Evolutionary conservation across 192 early-diverging fungal genomes (phyloP), one percentile per base, ranked within the genome.

Genomic region (Allomyces macrogynus): DNA sequence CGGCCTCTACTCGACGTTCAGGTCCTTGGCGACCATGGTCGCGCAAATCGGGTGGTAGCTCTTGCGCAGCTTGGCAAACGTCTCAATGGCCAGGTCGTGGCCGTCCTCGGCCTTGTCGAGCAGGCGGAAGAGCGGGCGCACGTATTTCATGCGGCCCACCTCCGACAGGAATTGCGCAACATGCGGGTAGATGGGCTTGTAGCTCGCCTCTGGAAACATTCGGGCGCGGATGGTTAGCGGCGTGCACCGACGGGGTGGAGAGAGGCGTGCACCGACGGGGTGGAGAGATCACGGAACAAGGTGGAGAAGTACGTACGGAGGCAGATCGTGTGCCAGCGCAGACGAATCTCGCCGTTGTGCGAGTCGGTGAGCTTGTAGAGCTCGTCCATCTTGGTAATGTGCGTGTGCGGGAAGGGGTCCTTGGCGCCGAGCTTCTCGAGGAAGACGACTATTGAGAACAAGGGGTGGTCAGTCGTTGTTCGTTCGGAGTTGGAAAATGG

Each of bases 1-100:
- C 32, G 7, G 32, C 7, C 7, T 40, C 32, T 40, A 40, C 32
- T 40, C 32, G 7, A 40, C 32, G 32, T 40, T 40, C 32, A 92
- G 75, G 70, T 95, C 93, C 74, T 88, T 92, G 60, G 81, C 84
- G n/a, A 98, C 88, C 87, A 94, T 83, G 27, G 71, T 72, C 25
- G 86, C 82, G 26, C 87, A 88, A 69, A 99, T 99, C 11, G 95
- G 95, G 64, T 99, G 95, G 71, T 97, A 99, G 68, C 91, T 91
- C 0, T 72, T 72, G 60, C 79, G 81, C 71, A 91, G 71, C 65
- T 87, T 71, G 72, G 77, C 40, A 72, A 93, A 98, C 9, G 91
- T 91, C 68, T 82, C 69, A 66, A 75, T 76, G 18, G 95, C 93
- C 44, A 96, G 67, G 23, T 82, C 75, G 24, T 73, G 70, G 3